Percentiles rank a stretch among this genome's conserved stretches.
Evolutionary conservation across 192 early-diverging fungal species (phyloP).

Genomic region (Coemansia sp.): DNA sequence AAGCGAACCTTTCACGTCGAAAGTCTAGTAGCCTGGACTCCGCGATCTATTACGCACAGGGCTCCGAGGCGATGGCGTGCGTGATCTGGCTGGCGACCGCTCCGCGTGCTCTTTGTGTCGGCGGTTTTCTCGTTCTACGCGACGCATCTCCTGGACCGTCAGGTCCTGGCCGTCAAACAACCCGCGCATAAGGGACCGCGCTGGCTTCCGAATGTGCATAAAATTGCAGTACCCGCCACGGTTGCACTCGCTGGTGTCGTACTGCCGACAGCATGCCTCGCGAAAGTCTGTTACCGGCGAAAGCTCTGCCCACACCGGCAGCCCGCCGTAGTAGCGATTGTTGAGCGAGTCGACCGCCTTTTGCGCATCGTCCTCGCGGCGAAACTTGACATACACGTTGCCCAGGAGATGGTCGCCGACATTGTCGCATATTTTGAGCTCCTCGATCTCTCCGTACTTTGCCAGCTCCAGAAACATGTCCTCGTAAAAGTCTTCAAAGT

Average conservation of each 20-base stretch:
- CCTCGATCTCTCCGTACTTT: constrained; percentile 95
- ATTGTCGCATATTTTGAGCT: constrained; percentile 98
- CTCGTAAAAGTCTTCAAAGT: constrained; percentile 96
- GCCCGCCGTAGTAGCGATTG: constrained; percentile 90
- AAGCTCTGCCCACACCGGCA: constrained; percentile 93
- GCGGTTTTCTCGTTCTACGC: constrained; percentile 44
- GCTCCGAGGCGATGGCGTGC: constrained; percentile 52
- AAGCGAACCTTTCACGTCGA: too few species aligned
- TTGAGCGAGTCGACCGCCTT: constrained; percentile 91
- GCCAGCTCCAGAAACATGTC: constrained; percentile 95
- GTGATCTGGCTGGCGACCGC: constrained; percentile 19
- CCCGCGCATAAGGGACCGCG: constrained; percentile 74
- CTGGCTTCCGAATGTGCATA: constrained; percentile 94
- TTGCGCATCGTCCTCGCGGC: constrained; percentile 88
- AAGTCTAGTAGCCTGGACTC: constrained; percentile 27
- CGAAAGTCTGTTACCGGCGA: constrained; percentile 97
- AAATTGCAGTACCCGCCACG: constrained; percentile 98
- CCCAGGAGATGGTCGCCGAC: constrained; percentile 97
- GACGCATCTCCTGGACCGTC: constrained; percentile 51
- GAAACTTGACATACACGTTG: constrained; percentile 93
- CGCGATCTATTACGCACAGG: constrained; percentile 26
- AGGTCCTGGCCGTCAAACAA: constrained; percentile 77
- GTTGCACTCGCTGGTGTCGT: constrained; percentile 92
- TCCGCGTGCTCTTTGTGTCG: constrained; percentile 15
- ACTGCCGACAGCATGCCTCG: constrained; percentile 97